Evolutionary conservation across 2,329 filamentous ascomycete species (phyloP).

Genomic region (Botryotinia calthae): DNA sequence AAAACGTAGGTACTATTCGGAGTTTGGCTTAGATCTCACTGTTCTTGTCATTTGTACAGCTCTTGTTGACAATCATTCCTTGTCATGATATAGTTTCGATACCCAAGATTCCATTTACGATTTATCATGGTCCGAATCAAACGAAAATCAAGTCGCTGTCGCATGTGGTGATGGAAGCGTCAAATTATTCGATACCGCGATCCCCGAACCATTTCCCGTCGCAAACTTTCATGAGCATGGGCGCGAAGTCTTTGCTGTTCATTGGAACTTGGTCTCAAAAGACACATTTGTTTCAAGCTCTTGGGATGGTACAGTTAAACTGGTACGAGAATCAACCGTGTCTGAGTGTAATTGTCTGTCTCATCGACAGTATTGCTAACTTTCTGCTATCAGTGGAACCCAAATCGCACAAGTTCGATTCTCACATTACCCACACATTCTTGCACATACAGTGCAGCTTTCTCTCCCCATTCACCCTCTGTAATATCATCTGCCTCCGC

Average conservation of each 20-base stretch:
- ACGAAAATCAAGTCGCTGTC: constrained; percentile 89
- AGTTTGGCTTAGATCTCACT: neutral
- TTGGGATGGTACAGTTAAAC: constrained; percentile 95
- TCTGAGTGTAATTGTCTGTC: too few species aligned
- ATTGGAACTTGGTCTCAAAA: constrained; percentile 90
- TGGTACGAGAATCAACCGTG: constrained; percentile 49
- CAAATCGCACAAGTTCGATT: constrained; percentile 69
- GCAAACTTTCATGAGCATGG: constrained; percentile 93
- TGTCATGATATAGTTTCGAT: constrained; percentile 65
- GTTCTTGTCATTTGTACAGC: neutral
- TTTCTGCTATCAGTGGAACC: constrained; percentile 67
- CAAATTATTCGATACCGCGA: constrained; percentile 85
- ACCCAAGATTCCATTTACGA: constrained; percentile 98
- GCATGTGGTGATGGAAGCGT: constrained; percentile 91
- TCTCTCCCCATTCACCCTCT: constrained; percentile 82
- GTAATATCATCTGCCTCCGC: constrained; percentile 84
- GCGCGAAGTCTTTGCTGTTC: constrained; percentile 86
- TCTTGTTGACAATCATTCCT: neutral
- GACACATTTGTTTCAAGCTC: constrained; percentile 87
- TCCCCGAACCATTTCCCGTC: constrained; percentile 75
- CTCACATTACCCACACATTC: constrained; percentile 85
- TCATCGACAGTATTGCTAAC: constrained; percentile 13
- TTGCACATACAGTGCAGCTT: constrained; percentile 92
- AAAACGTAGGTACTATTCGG: constrained; percentile 59
- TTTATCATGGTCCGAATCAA: constrained; percentile 89